These are phyloP conservation scores for Alternaria burnsii DNA, from an alignment of 2,329 filamentous ascomycete genomes.

Conservation along the genomic window DNA sequence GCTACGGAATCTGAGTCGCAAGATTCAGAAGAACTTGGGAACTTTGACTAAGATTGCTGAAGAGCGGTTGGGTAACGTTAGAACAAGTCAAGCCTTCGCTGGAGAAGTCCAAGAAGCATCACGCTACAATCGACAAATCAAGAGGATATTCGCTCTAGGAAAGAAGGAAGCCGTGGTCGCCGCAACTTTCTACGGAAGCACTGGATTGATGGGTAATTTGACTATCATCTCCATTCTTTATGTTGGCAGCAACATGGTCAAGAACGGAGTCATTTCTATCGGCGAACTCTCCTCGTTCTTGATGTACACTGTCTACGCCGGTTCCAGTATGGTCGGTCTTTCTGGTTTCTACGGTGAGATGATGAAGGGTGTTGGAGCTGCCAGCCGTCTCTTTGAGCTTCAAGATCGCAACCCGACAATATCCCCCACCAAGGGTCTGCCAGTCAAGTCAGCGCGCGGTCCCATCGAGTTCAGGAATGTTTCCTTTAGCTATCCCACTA, in stretches of 20 bases:
- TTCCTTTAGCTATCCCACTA: slow-evolving; percentile 89
- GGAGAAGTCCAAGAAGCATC: slow-evolving; percentile 89
- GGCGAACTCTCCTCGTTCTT: slow-evolving; percentile 95
- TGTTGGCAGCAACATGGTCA: slow-evolving; percentile 89
- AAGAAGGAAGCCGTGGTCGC: slow-evolving; percentile 86
- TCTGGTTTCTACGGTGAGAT: slow-evolving; percentile 97
- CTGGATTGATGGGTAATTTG: slow-evolving; percentile 94
- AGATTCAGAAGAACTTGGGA: slow-evolving; percentile 93
- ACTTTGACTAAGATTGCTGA: slow-evolving; percentile 96
- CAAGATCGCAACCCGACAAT: slow-evolving; percentile 90
- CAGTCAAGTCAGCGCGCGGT: slow-evolving; percentile 84
- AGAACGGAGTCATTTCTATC: slow-evolving; percentile 83
- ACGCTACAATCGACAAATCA: slow-evolving; percentile 91
- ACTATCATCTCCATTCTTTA: slow-evolving; percentile 91
- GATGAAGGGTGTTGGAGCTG: slow-evolving; percentile 98
- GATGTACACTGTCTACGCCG: slow-evolving; percentile 94
- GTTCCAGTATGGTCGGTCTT: slow-evolving; percentile 89
- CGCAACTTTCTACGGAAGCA: slow-evolving; percentile 86
- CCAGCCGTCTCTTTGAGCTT: slow-evolving; percentile 93
- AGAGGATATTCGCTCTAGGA: slow-evolving; percentile 89
- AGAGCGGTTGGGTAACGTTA: slow-evolving; percentile 95
- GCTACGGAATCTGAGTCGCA: slow-evolving; percentile 87
- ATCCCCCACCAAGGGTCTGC: slow-evolving; percentile 81
- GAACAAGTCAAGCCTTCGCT: slow-evolving; percentile 94
- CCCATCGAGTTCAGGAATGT: slow-evolving; percentile 89